Percentiles rank a stretch among this genome's conserved stretches.
Evolutionary conservation across 2,329 filamentous ascomycete genomes (phyloP).

Genomic region (Pestalotiopsis sp.): DNA sequence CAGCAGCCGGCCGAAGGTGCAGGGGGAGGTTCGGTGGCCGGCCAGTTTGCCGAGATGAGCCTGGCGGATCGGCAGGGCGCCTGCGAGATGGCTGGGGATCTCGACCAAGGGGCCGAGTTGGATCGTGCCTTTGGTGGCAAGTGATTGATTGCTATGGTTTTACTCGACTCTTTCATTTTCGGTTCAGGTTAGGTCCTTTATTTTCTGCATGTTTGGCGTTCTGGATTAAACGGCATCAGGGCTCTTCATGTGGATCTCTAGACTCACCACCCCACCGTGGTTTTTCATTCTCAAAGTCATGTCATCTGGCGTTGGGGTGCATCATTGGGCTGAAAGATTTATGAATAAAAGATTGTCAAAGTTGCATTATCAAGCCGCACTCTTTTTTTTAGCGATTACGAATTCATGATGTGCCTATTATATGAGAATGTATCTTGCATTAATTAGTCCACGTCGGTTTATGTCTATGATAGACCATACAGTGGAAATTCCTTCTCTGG

Average conservation of each 20-base stretch:
- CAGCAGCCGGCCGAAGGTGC: too few relatives aligned
- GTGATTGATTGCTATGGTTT: conserved; percentile 16
- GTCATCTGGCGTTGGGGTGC: too few relatives aligned
- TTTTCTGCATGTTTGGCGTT: neutral
- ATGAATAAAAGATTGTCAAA: too few relatives aligned
- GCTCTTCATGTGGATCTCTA: neutral
- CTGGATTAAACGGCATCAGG: neutral
- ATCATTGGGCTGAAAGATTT: too few relatives aligned
- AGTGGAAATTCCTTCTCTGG: neutral
- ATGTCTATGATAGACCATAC: neutral
- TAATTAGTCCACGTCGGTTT: neutral
- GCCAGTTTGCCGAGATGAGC: conserved; percentile 31
- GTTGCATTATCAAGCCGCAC: too few relatives aligned
- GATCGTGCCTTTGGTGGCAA: conserved; percentile 60
- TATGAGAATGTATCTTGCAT: neutral
- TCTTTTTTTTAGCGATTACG: neutral
- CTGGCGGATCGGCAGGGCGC: conserved; percentile 25
- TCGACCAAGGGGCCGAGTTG: conserved; percentile 57
- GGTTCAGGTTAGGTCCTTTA: neutral
- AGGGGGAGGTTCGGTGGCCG: neutral
- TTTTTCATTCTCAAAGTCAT: too few relatives aligned
- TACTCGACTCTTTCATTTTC: neutral
- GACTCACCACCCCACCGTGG: neutral
- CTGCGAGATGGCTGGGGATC: conserved; percentile 38
- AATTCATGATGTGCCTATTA: neutral